phyloP scores from a whole-genome alignment of 805 yeast species.

The Teunomyces atbi region DNA sequence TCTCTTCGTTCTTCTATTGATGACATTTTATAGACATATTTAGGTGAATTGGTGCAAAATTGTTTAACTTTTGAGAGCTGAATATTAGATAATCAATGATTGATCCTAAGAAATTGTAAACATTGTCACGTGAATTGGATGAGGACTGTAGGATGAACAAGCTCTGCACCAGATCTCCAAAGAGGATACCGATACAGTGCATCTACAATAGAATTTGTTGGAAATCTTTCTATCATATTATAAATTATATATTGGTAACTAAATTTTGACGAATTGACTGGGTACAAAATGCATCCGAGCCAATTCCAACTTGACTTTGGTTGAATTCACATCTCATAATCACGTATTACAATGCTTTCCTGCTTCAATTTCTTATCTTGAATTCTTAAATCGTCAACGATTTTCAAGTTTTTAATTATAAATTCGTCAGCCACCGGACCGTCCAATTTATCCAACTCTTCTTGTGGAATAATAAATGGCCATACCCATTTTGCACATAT shows the following conservation, averaged over 20 bases:
- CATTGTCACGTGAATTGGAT: too few relatives aligned
- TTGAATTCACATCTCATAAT: background rate
- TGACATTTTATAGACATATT: slow-evolving; percentile 1
- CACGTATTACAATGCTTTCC: slow-evolving; percentile 2
- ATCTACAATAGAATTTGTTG: too few relatives aligned
- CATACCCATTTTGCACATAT: slow-evolving; percentile 59
- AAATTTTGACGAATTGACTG: background rate
- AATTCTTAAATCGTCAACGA: slow-evolving; percentile 11
- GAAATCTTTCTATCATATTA: too few relatives aligned
- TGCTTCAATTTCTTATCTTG: background rate
- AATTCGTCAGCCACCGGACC: slow-evolving; percentile 59
- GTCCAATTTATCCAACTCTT: slow-evolving; percentile 65
- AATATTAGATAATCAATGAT: too few relatives aligned
- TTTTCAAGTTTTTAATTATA: slow-evolving; percentile 46
- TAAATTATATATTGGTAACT: too few relatives aligned
- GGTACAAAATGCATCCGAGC: background rate
- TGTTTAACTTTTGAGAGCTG: background rate
- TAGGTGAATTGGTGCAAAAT: background rate
- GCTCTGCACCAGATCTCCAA: too few relatives aligned
- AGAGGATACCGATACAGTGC: too few relatives aligned
- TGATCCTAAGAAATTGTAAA: too few relatives aligned
- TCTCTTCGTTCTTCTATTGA: slow-evolving; percentile 17
- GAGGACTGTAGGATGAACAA: too few relatives aligned
- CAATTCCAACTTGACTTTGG: too few relatives aligned
- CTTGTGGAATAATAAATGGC: slow-evolving; percentile 58